Base-by-base conservation (phyloP, 2,329 filamentous ascomycete species). In the Macrophomina phaseolina region DNA sequence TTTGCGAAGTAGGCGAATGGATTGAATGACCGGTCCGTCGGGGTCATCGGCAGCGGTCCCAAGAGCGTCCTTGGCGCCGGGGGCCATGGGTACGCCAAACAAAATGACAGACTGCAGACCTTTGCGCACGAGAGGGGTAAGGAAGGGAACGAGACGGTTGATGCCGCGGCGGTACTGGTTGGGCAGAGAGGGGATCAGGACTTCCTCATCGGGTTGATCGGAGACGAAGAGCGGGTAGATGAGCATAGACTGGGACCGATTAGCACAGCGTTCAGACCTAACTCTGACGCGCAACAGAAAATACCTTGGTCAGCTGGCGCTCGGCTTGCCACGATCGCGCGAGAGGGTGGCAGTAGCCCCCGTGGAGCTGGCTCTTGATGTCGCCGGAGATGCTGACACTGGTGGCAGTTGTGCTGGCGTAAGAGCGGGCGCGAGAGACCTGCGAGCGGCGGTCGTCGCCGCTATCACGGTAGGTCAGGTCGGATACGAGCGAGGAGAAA, bases 201-300 rank as follows among this genome's bases (percentile, higher is more conserved):
- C 91, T 82, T 97, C 92, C 82, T 98, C 94, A 75, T 98, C 92
- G 42, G 94, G 91, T 75, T 92, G 88, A 80, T 99, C 95, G 74
- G 95, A 97, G 71, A 99, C 88, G 83, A 99, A 99, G 71, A 99
- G 86, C 12, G 95, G 95, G 81, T 96, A 98, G 75, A 99, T 97
- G 74, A 99, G 90, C 95, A 98, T 98, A 45, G 94, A 95, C 93
- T 97, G 74, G 38, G 3, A 42, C 23, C 52, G 38, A 58, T 68
- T 34, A 67, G 40, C 28, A 62, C 2, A 16, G 9, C 30, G 45
- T 18, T 38, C 2, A 11, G 30, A 49, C 34, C 9, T 32, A 14
- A 6, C 12, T 14, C 14, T 28, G 48, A 14, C 14, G 32, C 48
- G 32, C 60, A 51, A 34, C 45, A 28, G 40, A 36, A 11, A 74